Evolutionary conservation across 495 filamentous ascomycete species (phyloP), one percentile per base, ranked within the genome.

Genomic region (Baudoinia panamericana): DNA sequence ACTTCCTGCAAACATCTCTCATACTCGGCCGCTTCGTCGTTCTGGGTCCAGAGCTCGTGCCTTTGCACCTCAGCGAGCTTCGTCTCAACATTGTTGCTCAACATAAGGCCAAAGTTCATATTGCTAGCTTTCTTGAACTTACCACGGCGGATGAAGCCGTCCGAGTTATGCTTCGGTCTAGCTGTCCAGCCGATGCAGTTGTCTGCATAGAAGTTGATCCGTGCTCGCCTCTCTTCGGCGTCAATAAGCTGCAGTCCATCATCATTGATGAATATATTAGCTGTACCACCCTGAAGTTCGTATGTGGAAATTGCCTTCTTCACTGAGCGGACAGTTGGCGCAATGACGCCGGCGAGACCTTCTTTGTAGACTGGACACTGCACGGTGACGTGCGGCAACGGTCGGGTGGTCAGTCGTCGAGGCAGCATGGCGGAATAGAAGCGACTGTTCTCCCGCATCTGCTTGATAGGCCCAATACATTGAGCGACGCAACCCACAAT

Each of bases 181-280:
- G 81, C 78, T 16, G 77, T 73, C 82, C 82, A 87, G 29, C 82
- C 81, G 51, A 87, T 87, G 59, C 71, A 79, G 57, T 87, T 73
- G 49, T 80, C 75, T 13, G 63, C 59, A 41, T 73, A 73, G 45
- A 73, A 73, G 12, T 83, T 76, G 41, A 81, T 79, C 38, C 80
- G 71, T 2, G 69, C 71, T 33, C 63, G 66, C 35, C 76, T 66
- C 28, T 81, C 76, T 41, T 81, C 75, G 43, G 80, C 76, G 22
- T 61, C 57, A 37, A 82, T 66, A 13, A 84, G 61, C 54, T 84
- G 82, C 28, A 85, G 62, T 41, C 81, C 80, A 49, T 85, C 80
- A 51, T 85, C 80, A 55, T 85, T 84, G 60, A 85, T 69, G 51
- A 85, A 82, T 59, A 85, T 72, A 52, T 84, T 84, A 10, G 80